Evolutionary conservation across 495 filamentous ascomycete species (phyloP).

Genomic region (Talaromyces wortmannii): DNA sequence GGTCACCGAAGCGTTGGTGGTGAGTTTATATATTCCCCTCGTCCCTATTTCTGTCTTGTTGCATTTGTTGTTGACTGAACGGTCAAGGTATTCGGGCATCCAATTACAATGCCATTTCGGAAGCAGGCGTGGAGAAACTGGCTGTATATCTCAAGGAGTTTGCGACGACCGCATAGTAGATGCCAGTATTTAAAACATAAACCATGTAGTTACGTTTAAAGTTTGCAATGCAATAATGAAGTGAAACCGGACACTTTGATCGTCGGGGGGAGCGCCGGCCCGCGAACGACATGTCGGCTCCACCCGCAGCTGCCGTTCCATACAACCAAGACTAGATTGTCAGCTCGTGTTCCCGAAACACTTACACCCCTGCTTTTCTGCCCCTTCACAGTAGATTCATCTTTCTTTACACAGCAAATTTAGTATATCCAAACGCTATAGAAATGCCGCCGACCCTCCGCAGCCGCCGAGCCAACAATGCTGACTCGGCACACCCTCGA

Average conservation of each 20-base stretch:
- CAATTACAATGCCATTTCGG: slow-evolving; percentile 55
- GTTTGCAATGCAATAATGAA: no score
- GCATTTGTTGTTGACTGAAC: slow-evolving; percentile 2
- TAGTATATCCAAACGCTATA: background rate
- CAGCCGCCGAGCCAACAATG: background rate
- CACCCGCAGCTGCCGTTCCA: background rate
- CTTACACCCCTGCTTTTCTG: background rate
- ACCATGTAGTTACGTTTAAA: no score
- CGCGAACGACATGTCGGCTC: background rate
- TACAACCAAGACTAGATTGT: background rate
- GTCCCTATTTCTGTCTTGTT: slow-evolving; percentile 32
- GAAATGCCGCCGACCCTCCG: slow-evolving; percentile 2
- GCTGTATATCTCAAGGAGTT: slow-evolving; percentile 51
- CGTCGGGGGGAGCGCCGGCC: background rate
- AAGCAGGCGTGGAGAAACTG: slow-evolving; percentile 52
- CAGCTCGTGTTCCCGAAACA: background rate
- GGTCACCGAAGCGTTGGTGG: slow-evolving; percentile 78
- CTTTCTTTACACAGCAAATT: background rate
- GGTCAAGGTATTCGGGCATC: slow-evolving; percentile 17
- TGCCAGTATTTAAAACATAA: background rate
- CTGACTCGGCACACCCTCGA: background rate
- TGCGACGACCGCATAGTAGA: slow-evolving; percentile 16
- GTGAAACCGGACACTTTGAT: background rate
- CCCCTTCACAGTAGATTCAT: no score
- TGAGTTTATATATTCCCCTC: slow-evolving; percentile 40